Conservation (phyloP, 169 alveolate genomes). For the Amoebophrya sp. region DNA sequence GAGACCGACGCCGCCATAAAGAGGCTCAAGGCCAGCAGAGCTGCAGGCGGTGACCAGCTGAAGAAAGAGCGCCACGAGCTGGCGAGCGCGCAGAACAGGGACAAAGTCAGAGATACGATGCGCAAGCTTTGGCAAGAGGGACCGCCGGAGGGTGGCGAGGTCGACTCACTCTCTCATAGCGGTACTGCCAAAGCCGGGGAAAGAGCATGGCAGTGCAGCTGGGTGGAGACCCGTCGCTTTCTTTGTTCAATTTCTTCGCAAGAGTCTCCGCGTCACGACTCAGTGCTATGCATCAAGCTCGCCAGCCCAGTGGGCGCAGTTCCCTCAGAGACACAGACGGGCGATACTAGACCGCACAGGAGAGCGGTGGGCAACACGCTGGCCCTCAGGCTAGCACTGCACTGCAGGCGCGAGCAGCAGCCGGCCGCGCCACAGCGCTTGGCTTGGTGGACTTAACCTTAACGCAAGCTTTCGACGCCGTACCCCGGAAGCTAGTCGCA, state of each 20-base stretch:
- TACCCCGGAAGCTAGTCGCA: not conserved
- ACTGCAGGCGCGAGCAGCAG: not conserved
- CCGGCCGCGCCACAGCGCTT: not conserved
- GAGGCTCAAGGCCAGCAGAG: not conserved
- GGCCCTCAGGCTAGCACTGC: not conserved
- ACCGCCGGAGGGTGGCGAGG: not conserved
- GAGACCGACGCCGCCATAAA: not conserved
- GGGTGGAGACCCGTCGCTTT: not conserved
- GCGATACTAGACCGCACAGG: not conserved
- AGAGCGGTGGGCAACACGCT: not conserved
- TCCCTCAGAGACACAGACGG: not conserved
- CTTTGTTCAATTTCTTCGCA: not conserved
- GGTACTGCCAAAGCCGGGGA: not conserved
- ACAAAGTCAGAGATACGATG: not conserved
- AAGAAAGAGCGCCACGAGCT: not conserved
- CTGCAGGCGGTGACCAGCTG: not conserved
- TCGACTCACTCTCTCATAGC: not conserved
- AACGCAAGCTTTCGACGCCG: not conserved
- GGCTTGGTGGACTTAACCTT: not conserved
- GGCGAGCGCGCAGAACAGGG: not conserved
- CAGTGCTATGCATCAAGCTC: not conserved
- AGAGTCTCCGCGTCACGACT: not conserved
- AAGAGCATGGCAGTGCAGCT: not conserved
- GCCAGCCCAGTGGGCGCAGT: not conserved
- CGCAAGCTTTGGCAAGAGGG: not conserved